Evolutionary conservation across 352 stramenopile species (phyloP), one percentile per base, ranked within the genome.

Genomic region (Pythium vanterpoolii): DNA sequence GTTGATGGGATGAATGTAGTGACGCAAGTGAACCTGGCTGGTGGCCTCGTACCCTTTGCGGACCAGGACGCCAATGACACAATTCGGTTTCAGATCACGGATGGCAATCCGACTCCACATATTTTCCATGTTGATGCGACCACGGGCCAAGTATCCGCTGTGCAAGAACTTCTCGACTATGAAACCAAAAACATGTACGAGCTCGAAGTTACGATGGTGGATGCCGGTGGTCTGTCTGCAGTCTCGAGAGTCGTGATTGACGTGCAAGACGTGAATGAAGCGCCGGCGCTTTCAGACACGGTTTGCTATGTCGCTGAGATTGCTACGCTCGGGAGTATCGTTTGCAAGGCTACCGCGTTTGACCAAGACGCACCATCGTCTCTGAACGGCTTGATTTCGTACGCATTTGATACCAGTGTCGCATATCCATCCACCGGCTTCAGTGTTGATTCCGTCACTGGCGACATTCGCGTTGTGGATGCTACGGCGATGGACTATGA

Each of bases 231-330:
- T 4, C 40, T 71, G 0, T 46, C 30, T 18, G 26, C 30, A 14
- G 5, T 45, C 0, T 64, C 58, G 1, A 34, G 30, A 2, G 56
- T 74, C 5, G 11, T 43, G 7, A n/a, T 74, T 2, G 11, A 47
- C 4, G 23, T 74, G 14, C 7, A 45, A 3, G 67, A 74, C 16
- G 21, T 64, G 16, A 74, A 74, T 24, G 67, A 74, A 42, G 19
- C 43, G 5, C 67, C 67, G 1, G 13, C 46, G 0, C 10, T 70
- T 0, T 13, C 52, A 26, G 50, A 69, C 26, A 21, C 53, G 2
- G 26, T 58, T n/a, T 73, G 66, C 56, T 56, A 54, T 14, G 51
- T 66, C 0, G 28, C 21, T 1, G 66, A 73, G 21, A 56, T 68
- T 36, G 43, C 46, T 5, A 18, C 18, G 0, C 7, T 19, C 14